phyloP scores from a whole-genome alignment of 1,284 basidiomycete species.

The Meira miltonrushii region DNA sequence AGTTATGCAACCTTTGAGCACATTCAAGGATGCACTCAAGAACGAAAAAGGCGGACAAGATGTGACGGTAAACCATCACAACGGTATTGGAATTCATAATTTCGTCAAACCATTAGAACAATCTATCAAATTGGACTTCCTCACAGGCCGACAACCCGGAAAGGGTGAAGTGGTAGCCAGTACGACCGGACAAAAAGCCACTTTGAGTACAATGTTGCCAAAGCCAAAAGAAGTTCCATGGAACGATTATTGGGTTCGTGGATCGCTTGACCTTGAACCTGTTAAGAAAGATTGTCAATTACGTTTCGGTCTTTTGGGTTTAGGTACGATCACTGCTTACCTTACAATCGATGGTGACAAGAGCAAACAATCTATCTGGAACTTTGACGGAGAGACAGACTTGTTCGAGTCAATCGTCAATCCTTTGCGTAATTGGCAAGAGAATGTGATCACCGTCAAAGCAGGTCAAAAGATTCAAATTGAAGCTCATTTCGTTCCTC shows the following conservation, averaged over 20 bases:
- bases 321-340: background rate
- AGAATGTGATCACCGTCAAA: background rate
- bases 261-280: background rate
- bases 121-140: background rate
- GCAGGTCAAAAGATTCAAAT: background rate
- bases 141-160: background rate
- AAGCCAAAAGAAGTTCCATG: conserved; percentile 5
- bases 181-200: background rate
- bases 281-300: too few relatives aligned
- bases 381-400: conserved; percentile 1
- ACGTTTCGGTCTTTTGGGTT: background rate
- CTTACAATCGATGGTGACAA: background rate
- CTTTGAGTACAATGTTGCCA: background rate
- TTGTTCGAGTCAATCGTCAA: conserved; percentile 11
- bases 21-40: background rate
- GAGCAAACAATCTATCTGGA: background rate
- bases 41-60: background rate
- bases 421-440: conserved; percentile 2
- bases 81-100: background rate
- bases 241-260: conserved; percentile 4
- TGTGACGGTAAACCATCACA: conserved; percentile 5
- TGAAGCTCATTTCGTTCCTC: background rate
- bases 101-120: background rate
- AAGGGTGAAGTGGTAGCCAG: background rate
- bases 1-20: conserved; percentile 1